A percentile compares a stretch with the other conserved stretches of the same genome.
These are phyloP conservation scores for Anisodus acutangulus DNA, from an alignment of 257 asterid genomes.

Conservation along the genomic window DNA sequence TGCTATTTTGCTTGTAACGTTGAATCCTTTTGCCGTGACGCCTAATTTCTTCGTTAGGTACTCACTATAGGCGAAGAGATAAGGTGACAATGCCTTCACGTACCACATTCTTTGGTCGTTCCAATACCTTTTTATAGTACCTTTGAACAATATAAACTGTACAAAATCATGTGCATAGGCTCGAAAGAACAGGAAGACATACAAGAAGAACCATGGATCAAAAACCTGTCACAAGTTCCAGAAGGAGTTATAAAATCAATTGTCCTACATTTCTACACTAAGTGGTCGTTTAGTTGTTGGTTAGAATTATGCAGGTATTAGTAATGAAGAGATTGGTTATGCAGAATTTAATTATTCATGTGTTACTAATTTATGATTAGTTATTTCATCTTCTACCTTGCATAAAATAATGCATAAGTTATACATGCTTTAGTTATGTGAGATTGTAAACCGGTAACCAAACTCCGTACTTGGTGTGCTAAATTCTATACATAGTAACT, in stretches of 20 bases:
- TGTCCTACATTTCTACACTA: not conserved
- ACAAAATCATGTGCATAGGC: conserved; percentile 35
- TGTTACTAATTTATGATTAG: too few relatives aligned
- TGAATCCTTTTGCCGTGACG: conserved; percentile 49
- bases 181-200: conserved; percentile 30
- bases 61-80: conserved; percentile 41
- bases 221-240: conserved; percentile 25
- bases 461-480: too few relatives aligned
- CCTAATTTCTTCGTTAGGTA: conserved; percentile 43
- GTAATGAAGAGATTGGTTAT: too few relatives aligned
- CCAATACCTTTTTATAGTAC: conserved; percentile 47
- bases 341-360: too few relatives aligned
- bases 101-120: conserved; percentile 63
- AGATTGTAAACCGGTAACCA: too few relatives aligned
- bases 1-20: conserved; percentile 53
- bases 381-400: too few relatives aligned
- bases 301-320: too few relatives aligned
- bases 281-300: too few relatives aligned
- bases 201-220: conserved; percentile 32
- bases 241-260: not conserved
- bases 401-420: too few relatives aligned
- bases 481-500: too few relatives aligned
- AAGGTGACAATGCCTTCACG: conserved; percentile 44
- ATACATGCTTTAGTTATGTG: too few relatives aligned
- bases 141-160: conserved; percentile 25